Evolutionary conservation across 1,284 basidiomycete genomes (phyloP), one percentile per base, ranked within the genome.

Genomic region (Trametes pubescens): DNA sequence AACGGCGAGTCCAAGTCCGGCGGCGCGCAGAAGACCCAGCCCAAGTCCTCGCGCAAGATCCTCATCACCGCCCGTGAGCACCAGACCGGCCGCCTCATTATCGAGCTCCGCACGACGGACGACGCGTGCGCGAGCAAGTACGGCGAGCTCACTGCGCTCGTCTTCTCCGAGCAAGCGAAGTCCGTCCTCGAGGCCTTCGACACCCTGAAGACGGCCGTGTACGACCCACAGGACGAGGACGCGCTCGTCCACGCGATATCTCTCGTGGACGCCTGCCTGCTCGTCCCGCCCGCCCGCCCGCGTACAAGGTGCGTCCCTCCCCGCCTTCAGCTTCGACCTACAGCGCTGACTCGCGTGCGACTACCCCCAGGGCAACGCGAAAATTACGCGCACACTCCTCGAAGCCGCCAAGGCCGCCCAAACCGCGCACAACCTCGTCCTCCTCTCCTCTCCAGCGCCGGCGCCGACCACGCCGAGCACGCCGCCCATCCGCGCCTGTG

Each of bases 11-110:
- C 22, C 22, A 63, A 58, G 29, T 18, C 43, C 21, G 29, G 38
- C 26, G n/a, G 18, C 35, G 14, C 62, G 2, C n/a, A 49, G 14
- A 43, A 54, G 29, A 8, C 8, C 29, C 29, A 4, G 29, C 8
- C 29, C 29, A 4, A 3, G 52, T 63, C 62, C 1, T 32, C 57
- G 4, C 70, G 68, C 48, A 71, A 65, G 54, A 68, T 71, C 57
- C 65, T 68, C 60, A 56, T 72, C 52, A 69, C 71, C 35, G 64
- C 71, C 18, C 68, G 61, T 6, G 71, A 72, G 37, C 69, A 69
- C 51, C 71, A 72, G 61, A 72, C 69, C 2, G 71, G 71, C 21
- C 59, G 64, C n/a, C 71, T 72, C 64, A 60, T 71, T 61, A 65
- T 70, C 54, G 71, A 72, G 18, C 69, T 71, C 32, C 69, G 69